These are phyloP conservation scores for Sarocladiaceae sp. DNA, from an alignment of 2,329 filamentous ascomycete genomes.

Conservation along the genomic window DNA sequence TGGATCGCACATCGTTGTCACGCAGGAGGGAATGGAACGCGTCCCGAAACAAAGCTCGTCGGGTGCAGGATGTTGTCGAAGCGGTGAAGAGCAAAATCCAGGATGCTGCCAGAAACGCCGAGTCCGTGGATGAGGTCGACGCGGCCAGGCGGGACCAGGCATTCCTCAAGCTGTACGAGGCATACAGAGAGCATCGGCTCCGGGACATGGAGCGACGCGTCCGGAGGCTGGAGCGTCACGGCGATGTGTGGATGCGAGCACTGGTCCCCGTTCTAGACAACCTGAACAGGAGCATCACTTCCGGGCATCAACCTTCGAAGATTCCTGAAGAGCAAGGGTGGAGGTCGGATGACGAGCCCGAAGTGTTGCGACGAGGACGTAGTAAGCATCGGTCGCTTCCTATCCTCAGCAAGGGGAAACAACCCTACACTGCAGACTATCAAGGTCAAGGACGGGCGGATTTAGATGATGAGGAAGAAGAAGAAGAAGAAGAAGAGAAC, in stretches of 20 bases:
- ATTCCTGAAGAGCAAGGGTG: slow-evolving; percentile 19
- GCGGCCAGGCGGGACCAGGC: slow-evolving; percentile 24
- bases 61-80: slow-evolving; percentile 1
- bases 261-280: slow-evolving; percentile 39
- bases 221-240: slow-evolving; percentile 38
- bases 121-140: neutral
- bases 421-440: neutral
- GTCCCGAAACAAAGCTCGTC: slow-evolving; percentile 3
- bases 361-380: neutral
- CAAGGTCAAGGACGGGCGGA: slow-evolving; percentile 17
- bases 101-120: slow-evolving; percentile 16
- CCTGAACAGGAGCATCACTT: slow-evolving; percentile 30
- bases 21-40: slow-evolving; percentile 29
- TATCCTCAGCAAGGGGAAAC: neutral
- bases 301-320: slow-evolving; percentile 1
- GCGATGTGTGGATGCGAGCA: slow-evolving; percentile 38
- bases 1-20: slow-evolving; percentile 24
- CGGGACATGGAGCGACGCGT: slow-evolving; percentile 42
- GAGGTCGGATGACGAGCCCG: slow-evolving; percentile 24
- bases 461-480: slow-evolving; percentile 16
- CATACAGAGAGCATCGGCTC: slow-evolving; percentile 33
- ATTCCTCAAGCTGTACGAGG: slow-evolving; percentile 31
- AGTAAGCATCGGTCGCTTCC: slow-evolving; percentile 11
- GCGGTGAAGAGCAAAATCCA: slow-evolving; percentile 15
- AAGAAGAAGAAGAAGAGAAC: slow-evolving; percentile 19